Conservation (phyloP, 2,329 filamentous ascomycete genomes). For the Colletotrichum sublineola region DNA sequence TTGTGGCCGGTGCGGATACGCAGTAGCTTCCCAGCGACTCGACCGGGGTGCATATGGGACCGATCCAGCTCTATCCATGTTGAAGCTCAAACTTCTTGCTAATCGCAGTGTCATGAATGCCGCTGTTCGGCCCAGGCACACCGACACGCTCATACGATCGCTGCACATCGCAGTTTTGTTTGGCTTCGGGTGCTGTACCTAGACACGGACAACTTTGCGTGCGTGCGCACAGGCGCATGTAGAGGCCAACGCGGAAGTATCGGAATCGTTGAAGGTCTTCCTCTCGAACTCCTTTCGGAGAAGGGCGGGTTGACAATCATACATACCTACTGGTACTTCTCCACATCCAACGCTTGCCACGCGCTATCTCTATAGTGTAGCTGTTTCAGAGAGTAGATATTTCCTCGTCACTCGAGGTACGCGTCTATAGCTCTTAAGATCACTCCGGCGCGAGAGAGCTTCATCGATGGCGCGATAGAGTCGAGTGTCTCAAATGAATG, state of each 20-base stretch:
- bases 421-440: slow-evolving; percentile 1
- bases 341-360: slow-evolving; percentile 14
- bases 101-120: slow-evolving; percentile 39
- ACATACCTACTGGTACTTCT: neutral
- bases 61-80: slow-evolving; percentile 39
- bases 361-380: slow-evolving; percentile 18
- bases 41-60: slow-evolving; percentile 40
- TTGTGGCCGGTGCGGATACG: slow-evolving; percentile 30
- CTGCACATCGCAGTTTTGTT: slow-evolving; percentile 13
- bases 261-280: slow-evolving; percentile 26
- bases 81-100: slow-evolving; percentile 40
- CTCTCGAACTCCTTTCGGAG: neutral
- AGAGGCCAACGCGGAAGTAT: slow-evolving; percentile 36
- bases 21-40: slow-evolving; percentile 17
- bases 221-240: slow-evolving; percentile 31
- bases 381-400: neutral
- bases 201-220: slow-evolving; percentile 32
- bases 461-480: slow-evolving; percentile 3
- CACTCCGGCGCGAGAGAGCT: neutral
- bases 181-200: neutral
- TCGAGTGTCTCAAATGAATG: slow-evolving; percentile 10
- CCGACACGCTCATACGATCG: slow-evolving; percentile 25
- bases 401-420: slow-evolving; percentile 9
- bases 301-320: neutral
- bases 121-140: slow-evolving; percentile 32